Base-by-base conservation (phyloP, 2,329 filamentous ascomycete species). In the Tolypocladium endophyticum region DNA sequence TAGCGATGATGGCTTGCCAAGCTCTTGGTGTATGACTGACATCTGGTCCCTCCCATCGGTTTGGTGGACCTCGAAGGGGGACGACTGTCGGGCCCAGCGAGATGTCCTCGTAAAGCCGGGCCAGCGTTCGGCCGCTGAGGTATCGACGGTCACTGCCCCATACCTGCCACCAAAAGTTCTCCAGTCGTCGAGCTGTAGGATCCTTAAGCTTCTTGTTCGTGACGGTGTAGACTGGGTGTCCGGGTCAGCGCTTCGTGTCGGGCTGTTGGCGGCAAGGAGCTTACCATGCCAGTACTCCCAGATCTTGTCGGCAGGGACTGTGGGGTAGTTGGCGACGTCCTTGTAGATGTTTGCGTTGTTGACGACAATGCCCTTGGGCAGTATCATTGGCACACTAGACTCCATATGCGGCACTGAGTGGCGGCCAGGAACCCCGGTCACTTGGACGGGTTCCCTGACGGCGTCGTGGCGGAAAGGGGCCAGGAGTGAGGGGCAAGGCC, bases 91-190 rank as follows among this genome's bases (percentile, higher is more conserved):
- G 77, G 11, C 83, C 83, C 54, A 77, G 75, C 0, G 84, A 85
- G 54, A 87, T 84, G 38, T 83, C 74, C 65, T 81, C 74, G 64
- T 82, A 87, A 6, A 86, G 71, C 61, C 71, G 77, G 60, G 84
- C 83, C 54, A 87, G 73, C 16, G 77, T 76, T 39, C 73, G 74
- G 45, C 81, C 84, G 55, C 81, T 79, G 55, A 86, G 73, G 58
- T 76, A 68, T 39, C 79, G 76, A 35, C 79, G 75, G 63, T 84
- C 74, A 64, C 84, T 86, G 39, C 83, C 83, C 78, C 82, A 83
- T 58, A 87, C 81, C 66, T 86, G 83, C 80, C 83, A 86, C 84
- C 84, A 87, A 64, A 86, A 85, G 65, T 86, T 83, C 67, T 87
- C 84, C 25, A 86, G 72, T 23, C 84, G 81, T 61, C 80, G 80